Evolutionary conservation across 768 basidiomycete genomes (phyloP), one percentile per base, ranked within the genome.

Genomic region (Russula brevipes): DNA sequence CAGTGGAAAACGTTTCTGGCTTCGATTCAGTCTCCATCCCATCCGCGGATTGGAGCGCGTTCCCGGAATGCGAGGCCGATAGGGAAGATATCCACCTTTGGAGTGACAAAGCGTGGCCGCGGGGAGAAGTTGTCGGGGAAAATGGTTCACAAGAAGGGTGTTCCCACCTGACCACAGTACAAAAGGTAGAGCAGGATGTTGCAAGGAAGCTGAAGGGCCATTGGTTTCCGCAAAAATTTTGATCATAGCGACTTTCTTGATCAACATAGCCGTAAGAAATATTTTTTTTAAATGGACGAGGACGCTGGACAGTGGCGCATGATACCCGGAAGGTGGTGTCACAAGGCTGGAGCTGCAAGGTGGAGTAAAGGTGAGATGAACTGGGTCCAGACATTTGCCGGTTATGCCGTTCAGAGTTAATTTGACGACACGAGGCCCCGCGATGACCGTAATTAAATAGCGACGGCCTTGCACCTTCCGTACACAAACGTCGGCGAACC

Each of bases 181-280:
- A 76, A 17, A 72, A 71, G n/a, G 82, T 77, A 6, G 89, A 90
- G 72, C 77, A 76, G 54, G 85, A 87, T 70, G 87, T 90, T 8
- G 86, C 79, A 12, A 81, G 74, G 59, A 72, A 68, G 52, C 70
- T 90, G 65, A 80, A 74, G 56, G 79, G 77, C 33, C 87, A 91
- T 70, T 91, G 89, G 89, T 74, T 78, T 31, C 88, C 85, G 0
- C 82, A 85, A 59, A 81, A 76, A 62, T 74, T 83, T 46, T 88
- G 74, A 71, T 70, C 61, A 57, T 46, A 51, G 12, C 49, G 24
- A n/a, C 49, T 41, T 41, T 59, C 19, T 35, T 24, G 30, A 31
- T 31, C 53, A 24, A 36, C 19, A 11, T 49, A 51, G 17, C 6
- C 33, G n/a, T 63, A 9, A 57, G 5, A 24, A 50, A 16, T 24